Base-by-base conservation (phyloP, 2,329 filamentous ascomycete genomes). In the Calycina marina region DNA sequence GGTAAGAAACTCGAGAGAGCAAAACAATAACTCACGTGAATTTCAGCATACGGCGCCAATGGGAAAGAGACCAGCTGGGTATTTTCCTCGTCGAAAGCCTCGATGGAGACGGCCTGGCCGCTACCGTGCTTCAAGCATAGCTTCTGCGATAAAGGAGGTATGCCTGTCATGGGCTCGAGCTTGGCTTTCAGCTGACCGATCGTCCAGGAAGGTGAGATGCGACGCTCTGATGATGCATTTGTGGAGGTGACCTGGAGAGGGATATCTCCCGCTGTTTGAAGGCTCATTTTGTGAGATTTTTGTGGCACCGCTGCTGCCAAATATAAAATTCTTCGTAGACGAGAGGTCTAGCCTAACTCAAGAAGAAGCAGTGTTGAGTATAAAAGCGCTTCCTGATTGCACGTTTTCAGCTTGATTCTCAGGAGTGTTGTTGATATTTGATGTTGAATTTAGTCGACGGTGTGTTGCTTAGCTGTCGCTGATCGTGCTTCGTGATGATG, bases 171-270 rank as follows among this genome's bases (percentile, higher is more conserved):
- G 40, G 84, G 79, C 58, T 96, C 88, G 31, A 98, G 74, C 56
- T 90, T 92, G 32, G 67, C 60, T 61, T 88, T 93, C 48, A 96
- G 68, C 48, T 83, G 76, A 34, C 69, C 65, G 51, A 98, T 78
- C 40, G 77, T 78, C 90, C 90, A 98, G 45, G 86, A 78, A 10
- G 88, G 88, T 15, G 83, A 88, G 54, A 96, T 75, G 45, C 90
- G 82, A 40, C 88, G 80, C 60, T 98, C 90, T 31, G 84, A 86
- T 30, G 77, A 72, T 29, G 79, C 67, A 56, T 78, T 81, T 39
- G 83, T 76, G 31, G 81, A 88, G 39, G 69, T 69, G 50, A 90
- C 71, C 41, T 76, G 66, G 48, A 90, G 66, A 43, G 81, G 77
- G 35, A 90, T 68, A 55, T 90, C 83, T 33, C 74, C 69, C 61